Conservation (phyloP, 805 yeast species). For the Yamadazyma endophytica region DNA sequence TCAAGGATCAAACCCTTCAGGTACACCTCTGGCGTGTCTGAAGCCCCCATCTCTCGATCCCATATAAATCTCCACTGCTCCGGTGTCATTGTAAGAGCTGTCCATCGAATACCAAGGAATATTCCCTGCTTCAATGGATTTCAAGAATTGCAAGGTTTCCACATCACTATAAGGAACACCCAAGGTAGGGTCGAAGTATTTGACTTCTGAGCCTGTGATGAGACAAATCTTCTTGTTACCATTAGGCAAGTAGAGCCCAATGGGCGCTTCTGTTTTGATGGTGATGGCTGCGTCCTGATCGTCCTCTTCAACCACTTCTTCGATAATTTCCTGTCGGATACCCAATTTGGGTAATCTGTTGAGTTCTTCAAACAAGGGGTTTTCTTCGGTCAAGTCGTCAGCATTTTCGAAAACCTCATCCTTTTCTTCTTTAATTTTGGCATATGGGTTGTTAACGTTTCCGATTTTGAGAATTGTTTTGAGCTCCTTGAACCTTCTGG, state of each 20-base stretch:
- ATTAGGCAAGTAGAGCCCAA: constrained; percentile 67
- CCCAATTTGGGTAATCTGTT: constrained; percentile 61
- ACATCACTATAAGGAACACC: constrained; percentile 85
- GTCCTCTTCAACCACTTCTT: constrained; percentile 38
- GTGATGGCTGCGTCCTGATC: constrained; percentile 32
- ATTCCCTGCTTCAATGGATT: constrained; percentile 43
- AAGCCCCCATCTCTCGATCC: constrained; percentile 50
- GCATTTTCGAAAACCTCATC: constrained; percentile 33
- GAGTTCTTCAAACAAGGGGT: constrained; percentile 38
- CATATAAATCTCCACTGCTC: constrained; percentile 37
- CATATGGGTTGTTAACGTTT: constrained; percentile 34
- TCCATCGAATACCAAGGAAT: constrained; percentile 49
- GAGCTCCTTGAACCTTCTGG: constrained; percentile 50
- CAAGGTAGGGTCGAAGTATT: constrained; percentile 81
- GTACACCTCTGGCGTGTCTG: constrained; percentile 80
- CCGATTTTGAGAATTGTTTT: constrained; percentile 48
- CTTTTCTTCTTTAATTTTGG: constrained; percentile 24
- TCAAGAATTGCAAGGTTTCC: constrained; percentile 69
- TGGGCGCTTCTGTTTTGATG: constrained; percentile 67
- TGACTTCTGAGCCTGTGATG: constrained; percentile 74
- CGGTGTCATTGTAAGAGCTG: constrained; percentile 54
- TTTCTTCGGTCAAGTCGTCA: constrained; percentile 30
- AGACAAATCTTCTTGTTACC: constrained; percentile 66
- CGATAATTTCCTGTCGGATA: constrained; percentile 40
- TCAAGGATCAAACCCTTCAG: constrained; percentile 65